These are phyloP conservation scores for Fonsecaea monophora DNA, from an alignment of 2,329 filamentous ascomycete species.

Conservation along the genomic window DNA sequence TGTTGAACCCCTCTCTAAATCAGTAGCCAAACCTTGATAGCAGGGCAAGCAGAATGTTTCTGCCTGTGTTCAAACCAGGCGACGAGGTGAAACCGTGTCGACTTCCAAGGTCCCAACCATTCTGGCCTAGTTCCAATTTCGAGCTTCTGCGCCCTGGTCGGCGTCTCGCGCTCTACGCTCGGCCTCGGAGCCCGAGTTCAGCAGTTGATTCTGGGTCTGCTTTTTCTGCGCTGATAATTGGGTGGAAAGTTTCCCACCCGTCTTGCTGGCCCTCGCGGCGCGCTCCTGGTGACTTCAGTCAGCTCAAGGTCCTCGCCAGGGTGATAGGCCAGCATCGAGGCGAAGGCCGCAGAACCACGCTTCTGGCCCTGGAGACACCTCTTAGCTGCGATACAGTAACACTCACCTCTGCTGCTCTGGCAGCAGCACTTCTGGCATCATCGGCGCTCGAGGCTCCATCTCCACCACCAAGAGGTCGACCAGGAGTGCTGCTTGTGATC, in stretches of 20 bases:
- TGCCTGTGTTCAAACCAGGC: background rate
- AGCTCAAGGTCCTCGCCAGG: background rate
- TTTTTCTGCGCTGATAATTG: slow-evolving; percentile 78
- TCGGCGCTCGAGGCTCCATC: slow-evolving; percentile 44
- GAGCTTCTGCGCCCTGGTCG: slow-evolving; percentile 53
- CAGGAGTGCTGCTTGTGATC: slow-evolving; percentile 55
- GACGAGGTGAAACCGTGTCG: background rate
- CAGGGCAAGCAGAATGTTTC: background rate
- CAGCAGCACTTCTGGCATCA: slow-evolving; percentile 75
- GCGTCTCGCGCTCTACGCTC: slow-evolving; percentile 71
- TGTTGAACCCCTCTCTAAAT: background rate
- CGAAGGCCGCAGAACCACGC: background rate
- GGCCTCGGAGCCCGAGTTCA: slow-evolving; percentile 71
- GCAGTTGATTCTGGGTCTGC: slow-evolving; percentile 70
- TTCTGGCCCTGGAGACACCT: background rate
- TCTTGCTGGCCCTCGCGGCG: slow-evolving; percentile 61
- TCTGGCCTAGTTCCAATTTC: slow-evolving; percentile 31
- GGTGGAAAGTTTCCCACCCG: slow-evolving; percentile 70
- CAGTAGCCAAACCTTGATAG: background rate
- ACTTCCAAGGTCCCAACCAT: background rate
- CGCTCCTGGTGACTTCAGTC: slow-evolving; percentile 63
- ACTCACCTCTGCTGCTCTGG: slow-evolving; percentile 81
- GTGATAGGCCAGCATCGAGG: background rate
- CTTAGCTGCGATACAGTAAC: background rate
- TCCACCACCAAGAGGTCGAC: slow-evolving; percentile 68